Evolutionary conservation across 2,329 filamentous ascomycete genomes (phyloP).

Genomic region (Penicillium sp.): DNA sequence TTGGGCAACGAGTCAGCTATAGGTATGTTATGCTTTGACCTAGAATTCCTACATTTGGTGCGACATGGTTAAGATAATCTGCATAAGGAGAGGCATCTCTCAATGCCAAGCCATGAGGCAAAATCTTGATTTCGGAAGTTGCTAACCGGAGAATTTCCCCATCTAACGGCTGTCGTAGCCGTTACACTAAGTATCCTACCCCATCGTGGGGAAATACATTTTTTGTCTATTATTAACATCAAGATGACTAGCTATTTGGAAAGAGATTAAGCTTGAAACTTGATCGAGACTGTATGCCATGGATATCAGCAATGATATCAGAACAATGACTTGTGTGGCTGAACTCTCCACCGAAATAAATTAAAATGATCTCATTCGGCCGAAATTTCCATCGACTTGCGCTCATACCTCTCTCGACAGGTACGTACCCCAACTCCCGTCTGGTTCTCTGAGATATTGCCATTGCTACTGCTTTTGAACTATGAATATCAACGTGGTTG

Average conservation of each 20-base stretch:
- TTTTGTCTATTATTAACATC: neutral
- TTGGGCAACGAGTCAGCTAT: neutral
- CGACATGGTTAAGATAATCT: neutral
- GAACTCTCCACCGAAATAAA: conserved; percentile 26
- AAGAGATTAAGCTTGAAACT: neutral
- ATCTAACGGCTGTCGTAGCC: neutral
- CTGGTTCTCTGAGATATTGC: neutral
- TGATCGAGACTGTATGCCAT: neutral
- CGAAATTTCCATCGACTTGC: conserved; percentile 7
- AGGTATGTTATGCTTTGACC: no score
- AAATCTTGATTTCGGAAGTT: conserved; percentile 11
- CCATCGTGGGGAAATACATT: neutral
- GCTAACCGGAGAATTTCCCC: conserved; percentile 3
- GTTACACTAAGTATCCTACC: neutral
- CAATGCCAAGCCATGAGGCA: neutral
- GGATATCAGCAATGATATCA: conserved; percentile 1
- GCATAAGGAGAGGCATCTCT: neutral
- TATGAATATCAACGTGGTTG: neutral
- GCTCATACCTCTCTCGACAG: conserved; percentile 5
- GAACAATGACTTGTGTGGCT: conserved; percentile 25
- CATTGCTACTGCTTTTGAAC: neutral
- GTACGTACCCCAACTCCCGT: neutral
- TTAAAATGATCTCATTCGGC: conserved; percentile 29
- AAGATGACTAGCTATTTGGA: neutral
- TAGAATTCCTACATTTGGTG: no score